Evolutionary conservation across 208 protist genomes (phyloP), one percentile per base, ranked within the genome.

Genomic region (Trypanosoma melophagium): DNA sequence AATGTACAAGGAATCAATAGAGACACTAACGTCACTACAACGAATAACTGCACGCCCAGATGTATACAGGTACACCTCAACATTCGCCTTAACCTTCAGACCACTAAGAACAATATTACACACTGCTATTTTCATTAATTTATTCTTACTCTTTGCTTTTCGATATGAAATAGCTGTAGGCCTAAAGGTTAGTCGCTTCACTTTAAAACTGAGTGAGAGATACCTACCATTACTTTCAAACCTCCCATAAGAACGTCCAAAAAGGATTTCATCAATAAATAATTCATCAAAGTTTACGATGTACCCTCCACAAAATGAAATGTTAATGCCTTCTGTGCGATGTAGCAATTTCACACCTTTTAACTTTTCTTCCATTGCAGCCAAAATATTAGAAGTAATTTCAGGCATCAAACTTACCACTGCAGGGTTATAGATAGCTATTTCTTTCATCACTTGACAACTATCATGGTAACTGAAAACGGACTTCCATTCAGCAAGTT

Each of bases 91-190:
- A 28, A 80, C 17, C 7, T 59, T 73, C 0, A 74, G 28, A 52
- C 74, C 56, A 40, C 67, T 73, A 17, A 72, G 21, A n/a, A 64
- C 65, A 17, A 77, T 38, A 7, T 62, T 47, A n/a, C 72, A 21
- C 21, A 35, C 60, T 35, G 62, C 74, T 14, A 45, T 66, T 9
- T 53, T 62, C 2, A 51, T 72, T 10, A 10, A 22, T 7, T 53
- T 22, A 14, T 13, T 49, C 12, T 47, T 21, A 60, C 17, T 31
- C 2, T 49, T 41, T 53, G 7, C 12, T 16, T 60, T 66, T 0
- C 42, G 41, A 71, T 86, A 89, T 22, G 74, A 76, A 66, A 90
- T 90, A 38, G 72, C 25, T 40, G 90, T 62, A 19, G 82, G 66
- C 5, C 77, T 71, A 13, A 94, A 60, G 35, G 42, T 53, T 22